phyloP scores from a whole-genome alignment of 2,329 filamentous ascomycete species.

The Grosmannia penicillata region DNA sequence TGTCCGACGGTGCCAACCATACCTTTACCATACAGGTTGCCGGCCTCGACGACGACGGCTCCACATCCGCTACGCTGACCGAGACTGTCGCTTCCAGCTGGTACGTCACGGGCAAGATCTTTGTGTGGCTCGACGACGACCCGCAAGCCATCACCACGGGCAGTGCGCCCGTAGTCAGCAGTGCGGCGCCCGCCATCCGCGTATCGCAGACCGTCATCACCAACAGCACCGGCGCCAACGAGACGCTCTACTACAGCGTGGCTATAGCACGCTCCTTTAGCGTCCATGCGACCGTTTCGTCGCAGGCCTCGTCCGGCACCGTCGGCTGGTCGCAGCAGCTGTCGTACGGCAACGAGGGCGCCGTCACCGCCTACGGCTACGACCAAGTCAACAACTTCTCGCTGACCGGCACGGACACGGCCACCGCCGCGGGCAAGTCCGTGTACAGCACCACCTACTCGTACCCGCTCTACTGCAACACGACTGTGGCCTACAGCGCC shows the following conservation, averaged over 20 bases:
- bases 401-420: constrained; percentile 15
- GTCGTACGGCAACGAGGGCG: constrained; percentile 35
- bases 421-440: background rate
- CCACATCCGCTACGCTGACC: constrained; percentile 30
- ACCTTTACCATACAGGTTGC: constrained; percentile 53
- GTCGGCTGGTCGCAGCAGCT: constrained; percentile 45
- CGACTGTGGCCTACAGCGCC: constrained; percentile 26
- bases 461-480: constrained; percentile 48
- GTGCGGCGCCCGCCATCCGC: constrained; percentile 19
- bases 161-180: constrained; percentile 5
- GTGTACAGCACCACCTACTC: constrained; percentile 27
- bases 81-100: constrained; percentile 49
- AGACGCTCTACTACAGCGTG: constrained; percentile 44
- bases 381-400: constrained; percentile 27
- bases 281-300: constrained; percentile 35
- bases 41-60: constrained; percentile 44
- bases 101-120: constrained; percentile 67
- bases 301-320: constrained; percentile 21
- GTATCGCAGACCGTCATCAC: constrained; percentile 33
- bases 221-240: constrained; percentile 36
- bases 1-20: constrained; percentile 51
- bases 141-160: constrained; percentile 35
- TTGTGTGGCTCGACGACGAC: constrained; percentile 52
- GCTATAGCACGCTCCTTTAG: constrained; percentile 38
- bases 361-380: constrained; percentile 21